Evolutionary conservation across 2,329 filamentous ascomycete species (phyloP).

Genomic region (Ambrosiella cleistominuta): DNA sequence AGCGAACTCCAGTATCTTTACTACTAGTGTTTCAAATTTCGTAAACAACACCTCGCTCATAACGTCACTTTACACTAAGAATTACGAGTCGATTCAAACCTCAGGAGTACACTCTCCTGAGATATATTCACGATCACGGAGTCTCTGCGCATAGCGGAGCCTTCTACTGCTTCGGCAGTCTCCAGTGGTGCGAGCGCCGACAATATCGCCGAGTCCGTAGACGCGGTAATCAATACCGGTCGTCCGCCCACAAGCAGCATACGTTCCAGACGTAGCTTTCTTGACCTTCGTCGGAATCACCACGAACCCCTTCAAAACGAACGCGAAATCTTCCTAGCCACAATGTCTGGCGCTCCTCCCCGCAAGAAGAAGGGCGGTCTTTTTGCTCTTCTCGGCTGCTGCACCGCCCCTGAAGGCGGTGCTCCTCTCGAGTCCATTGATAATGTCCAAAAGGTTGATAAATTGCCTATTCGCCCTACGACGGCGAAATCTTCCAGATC

Average conservation of each 20-base stretch:
- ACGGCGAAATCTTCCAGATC: conserved; percentile 29
- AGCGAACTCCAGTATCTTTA: background rate
- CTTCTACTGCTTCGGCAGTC: conserved; percentile 13
- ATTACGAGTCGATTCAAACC: background rate
- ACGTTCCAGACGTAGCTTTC: conserved; percentile 11
- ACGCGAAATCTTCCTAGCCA: conserved; percentile 12
- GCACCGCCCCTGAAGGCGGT: conserved; percentile 42
- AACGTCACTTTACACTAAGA: background rate
- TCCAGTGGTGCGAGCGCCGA: conserved; percentile 12
- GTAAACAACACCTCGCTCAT: background rate
- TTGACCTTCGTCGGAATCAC: conserved; percentile 17
- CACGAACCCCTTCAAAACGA: conserved; percentile 7
- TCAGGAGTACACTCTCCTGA: conserved; percentile 13
- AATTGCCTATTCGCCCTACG: conserved; percentile 34
- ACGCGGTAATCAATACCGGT: conserved; percentile 9
- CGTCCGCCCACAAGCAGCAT: conserved; percentile 11
- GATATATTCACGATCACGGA: conserved; percentile 12
- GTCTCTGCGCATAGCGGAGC: conserved; percentile 13
- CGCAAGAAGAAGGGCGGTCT: conserved; percentile 40
- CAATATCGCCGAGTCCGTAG: conserved; percentile 7
- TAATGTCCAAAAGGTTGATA: conserved; percentile 41
- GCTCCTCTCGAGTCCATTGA: conserved; percentile 33
- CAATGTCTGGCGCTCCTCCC: conserved; percentile 23
- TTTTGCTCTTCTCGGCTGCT: conserved; percentile 48
- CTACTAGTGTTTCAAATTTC: background rate